Percentiles rank a stretch among this genome's conserved stretches.
phyloP scores from a whole-genome alignment of 164 flowering plant genomes.

The Stephania yunnanensis region DNA sequence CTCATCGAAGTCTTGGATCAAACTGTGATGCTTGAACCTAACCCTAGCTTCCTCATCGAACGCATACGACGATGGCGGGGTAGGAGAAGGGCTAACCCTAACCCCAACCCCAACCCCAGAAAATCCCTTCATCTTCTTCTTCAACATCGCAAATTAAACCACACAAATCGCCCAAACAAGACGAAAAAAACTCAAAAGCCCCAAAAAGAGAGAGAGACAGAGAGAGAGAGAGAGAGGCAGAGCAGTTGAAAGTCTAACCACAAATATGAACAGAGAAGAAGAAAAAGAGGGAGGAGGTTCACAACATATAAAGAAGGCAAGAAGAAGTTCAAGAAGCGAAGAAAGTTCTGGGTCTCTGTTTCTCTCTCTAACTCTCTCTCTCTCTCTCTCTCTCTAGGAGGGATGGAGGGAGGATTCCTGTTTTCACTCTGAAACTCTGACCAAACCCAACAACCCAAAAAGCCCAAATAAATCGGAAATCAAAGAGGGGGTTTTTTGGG shows the following conservation, averaged over 20 bases:
- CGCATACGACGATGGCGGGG: slow-evolving; percentile 19
- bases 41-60: slow-evolving; percentile 41
- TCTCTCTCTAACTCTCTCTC: slow-evolving; percentile 7
- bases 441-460: slow-evolving; percentile 54
- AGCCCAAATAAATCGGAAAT: slow-evolving; percentile 56
- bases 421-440: slow-evolving; percentile 43
- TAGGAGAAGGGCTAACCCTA: slow-evolving; percentile 10
- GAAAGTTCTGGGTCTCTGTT: slow-evolving; percentile 18
- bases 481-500: not conserved
- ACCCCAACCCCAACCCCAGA: slow-evolving; percentile 14
- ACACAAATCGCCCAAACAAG: not conserved
- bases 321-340: not conserved
- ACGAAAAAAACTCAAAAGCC: not conserved
- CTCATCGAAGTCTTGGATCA: slow-evolving; percentile 66
- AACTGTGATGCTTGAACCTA: slow-evolving; percentile 53
- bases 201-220: not conserved
- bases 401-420: slow-evolving; percentile 20
- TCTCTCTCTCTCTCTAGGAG: slow-evolving; percentile 10
- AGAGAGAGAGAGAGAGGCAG: slow-evolving; percentile 8
- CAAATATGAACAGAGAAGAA: not conserved
- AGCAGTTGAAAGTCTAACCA: slow-evolving; percentile 12
- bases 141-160: slow-evolving; percentile 30
- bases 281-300: not conserved
- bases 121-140: slow-evolving; percentile 54
- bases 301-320: not conserved